These are phyloP conservation scores for Lipomyces mesembrius DNA, from an alignment of 805 yeast species.

Conservation along the genomic window DNA sequence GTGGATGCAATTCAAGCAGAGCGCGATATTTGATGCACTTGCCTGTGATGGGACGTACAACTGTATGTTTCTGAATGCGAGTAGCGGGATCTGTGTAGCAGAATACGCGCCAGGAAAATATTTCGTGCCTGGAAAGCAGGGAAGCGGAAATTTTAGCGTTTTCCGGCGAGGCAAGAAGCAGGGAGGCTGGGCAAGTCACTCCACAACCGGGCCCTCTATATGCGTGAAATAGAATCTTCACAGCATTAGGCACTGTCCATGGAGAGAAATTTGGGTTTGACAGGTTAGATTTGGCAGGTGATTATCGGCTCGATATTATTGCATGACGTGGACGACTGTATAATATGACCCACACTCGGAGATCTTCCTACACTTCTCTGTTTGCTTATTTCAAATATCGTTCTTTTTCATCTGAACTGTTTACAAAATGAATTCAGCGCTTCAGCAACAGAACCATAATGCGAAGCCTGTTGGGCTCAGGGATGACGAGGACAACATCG, in stretches of 20 bases:
- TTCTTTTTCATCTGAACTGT: not conserved
- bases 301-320: not conserved
- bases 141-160: too few species aligned
- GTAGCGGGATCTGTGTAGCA: too few species aligned
- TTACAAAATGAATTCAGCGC: too few species aligned
- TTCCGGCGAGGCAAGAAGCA: not conserved
- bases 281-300: not conserved
- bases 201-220: not conserved
- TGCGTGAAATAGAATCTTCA: not conserved
- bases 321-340: not conserved
- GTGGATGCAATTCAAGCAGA: not conserved
- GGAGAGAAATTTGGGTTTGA: not conserved
- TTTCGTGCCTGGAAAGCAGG: not conserved
- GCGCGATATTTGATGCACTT: not conserved
- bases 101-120: not conserved
- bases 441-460: not conserved
- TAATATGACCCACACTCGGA: not conserved
- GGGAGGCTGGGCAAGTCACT: not conserved
- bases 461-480: not conserved
- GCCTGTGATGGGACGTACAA: too few species aligned
- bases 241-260: not conserved
- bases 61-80: too few species aligned
- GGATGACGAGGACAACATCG: not conserved
- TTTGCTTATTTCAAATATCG: not conserved
- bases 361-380: not conserved